These are phyloP conservation scores for Pythium graminicola DNA, from an alignment of 352 stramenopile species.

Conservation along the genomic window DNA sequence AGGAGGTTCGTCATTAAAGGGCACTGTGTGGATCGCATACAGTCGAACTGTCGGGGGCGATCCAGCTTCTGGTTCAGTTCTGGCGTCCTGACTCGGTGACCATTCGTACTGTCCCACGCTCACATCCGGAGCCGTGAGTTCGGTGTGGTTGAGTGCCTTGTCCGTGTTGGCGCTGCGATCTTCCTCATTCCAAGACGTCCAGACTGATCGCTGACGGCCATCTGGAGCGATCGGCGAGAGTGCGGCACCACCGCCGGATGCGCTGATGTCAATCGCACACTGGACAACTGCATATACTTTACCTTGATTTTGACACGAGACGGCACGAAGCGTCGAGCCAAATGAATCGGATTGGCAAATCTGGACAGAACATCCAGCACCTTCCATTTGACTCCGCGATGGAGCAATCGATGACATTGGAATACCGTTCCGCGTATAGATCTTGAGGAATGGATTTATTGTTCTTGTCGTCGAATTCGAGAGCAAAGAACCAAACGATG, in stretches of 20 bases:
- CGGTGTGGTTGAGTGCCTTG: constrained; percentile 9
- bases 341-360: constrained; percentile 12
- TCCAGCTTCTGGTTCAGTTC: constrained; percentile 4
- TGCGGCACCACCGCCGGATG: not conserved
- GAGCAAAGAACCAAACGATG: not conserved
- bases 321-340: constrained; percentile 14
- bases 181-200: constrained; percentile 16
- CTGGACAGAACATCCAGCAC: constrained; percentile 21
- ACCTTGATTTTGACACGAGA: constrained; percentile 11
- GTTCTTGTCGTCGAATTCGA: not conserved
- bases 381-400: constrained; percentile 19
- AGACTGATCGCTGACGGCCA: constrained; percentile 15
- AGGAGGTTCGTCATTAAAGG: constrained; percentile 20
- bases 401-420: constrained; percentile 21
- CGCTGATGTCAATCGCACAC: constrained; percentile 19
- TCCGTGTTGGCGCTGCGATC: constrained; percentile 1
- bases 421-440: constrained; percentile 22
- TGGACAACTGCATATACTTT: constrained; percentile 10
- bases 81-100: constrained; percentile 2
- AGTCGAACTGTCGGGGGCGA: constrained; percentile 4
- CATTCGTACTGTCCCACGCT: constrained; percentile 18
- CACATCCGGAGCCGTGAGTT: constrained; percentile 16
- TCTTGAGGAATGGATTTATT: constrained; percentile 12
- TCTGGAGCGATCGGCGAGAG: constrained; percentile 1
- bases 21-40: constrained; percentile 21